Percentiles rank a stretch among this genome's conserved stretches.
Evolutionary conservation across 371 early-diverging fungal genomes (phyloP).

Genomic region (Furculomyces boomerangus): DNA sequence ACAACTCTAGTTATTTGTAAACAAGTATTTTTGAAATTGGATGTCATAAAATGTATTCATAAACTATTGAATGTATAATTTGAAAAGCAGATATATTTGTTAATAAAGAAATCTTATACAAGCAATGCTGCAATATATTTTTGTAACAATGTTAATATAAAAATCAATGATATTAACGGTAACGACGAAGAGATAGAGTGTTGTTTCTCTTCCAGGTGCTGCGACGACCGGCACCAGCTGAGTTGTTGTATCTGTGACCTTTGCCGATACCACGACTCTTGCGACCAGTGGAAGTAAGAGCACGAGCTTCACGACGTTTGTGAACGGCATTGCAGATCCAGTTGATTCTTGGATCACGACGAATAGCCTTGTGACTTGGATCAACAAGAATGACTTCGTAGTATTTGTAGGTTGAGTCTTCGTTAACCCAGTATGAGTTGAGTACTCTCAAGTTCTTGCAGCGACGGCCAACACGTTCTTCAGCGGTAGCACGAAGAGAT

Average conservation of each 20-base stretch:
- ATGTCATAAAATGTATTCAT: no score
- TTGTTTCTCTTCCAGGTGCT: conserved; percentile 60
- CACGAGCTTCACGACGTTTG: conserved; percentile 98
- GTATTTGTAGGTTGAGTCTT: conserved; percentile 97
- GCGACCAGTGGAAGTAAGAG: conserved; percentile 91
- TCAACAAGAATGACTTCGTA: conserved; percentile 98
- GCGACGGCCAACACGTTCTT: conserved; percentile 92
- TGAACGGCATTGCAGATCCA: conserved; percentile 96
- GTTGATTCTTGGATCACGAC: conserved; percentile 95
- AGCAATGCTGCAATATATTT: no score
- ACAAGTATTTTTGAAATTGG: no score
- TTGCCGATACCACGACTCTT: conserved; percentile 96
- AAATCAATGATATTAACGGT: conserved; percentile 52
- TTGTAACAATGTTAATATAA: no score
- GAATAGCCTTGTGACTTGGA: conserved; percentile 90
- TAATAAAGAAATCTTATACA: no score
- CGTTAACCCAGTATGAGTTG: conserved; percentile 99
- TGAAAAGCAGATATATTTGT: no score
- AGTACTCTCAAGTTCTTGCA: conserved; percentile 91
- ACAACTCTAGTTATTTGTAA: no score
- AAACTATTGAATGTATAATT: no score
- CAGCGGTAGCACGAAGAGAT: conserved; percentile 82
- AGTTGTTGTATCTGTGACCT: conserved; percentile 97
- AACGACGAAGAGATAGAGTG: conserved; percentile 63
- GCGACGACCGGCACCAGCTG: conserved; percentile 88